Base-by-base conservation (phyloP, 2,329 filamentous ascomycete species). In the Cadophora gregata region DNA sequence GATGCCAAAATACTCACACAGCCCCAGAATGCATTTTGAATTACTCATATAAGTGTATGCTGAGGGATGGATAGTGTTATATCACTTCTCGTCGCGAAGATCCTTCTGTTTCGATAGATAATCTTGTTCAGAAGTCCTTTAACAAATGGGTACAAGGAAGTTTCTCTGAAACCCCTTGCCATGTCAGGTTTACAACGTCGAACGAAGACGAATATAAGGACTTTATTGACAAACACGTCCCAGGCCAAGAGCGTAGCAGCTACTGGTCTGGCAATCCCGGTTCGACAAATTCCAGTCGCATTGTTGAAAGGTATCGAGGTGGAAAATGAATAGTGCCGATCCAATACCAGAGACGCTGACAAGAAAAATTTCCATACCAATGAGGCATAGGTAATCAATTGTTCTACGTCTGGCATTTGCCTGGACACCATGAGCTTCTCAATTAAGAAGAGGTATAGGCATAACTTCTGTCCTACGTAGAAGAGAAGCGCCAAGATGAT, bases 391-490 rank as follows among this genome's bases (percentile, higher is more conserved):
- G n/a, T 33, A 33, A 36, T 65, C 62, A 31, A 53, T 31, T 1
- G 19, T 50, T 27, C 63, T 36, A 47, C 55, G 48, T n/a, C 29
- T 31, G 3, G 38, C 38, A 4, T 63, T 59, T 19, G 60, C 56
- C n/a, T 64, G 42, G 5, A 64, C 65, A 8, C 16, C 47, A 29
- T 63, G 59, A 7, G 64, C 61, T 25, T 62, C n/a, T 67, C 64
- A 10, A 67, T 59, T 25, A 67, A 47, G 38, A 67, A 69, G 16
- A 67, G 29, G 45, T 65, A 67, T 9, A 62, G 16, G 48, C 36
- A 63, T 19, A 47, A 38, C 16, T 69, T 69, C 16, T 69, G 62
- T 16, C 64, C 58, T 3, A 67, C n/a, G 25, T 65, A 69, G 47
- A 69, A 65, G n/a, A 58, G n/a, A 1, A 69, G 50, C 12, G 61